Evolutionary conservation across 2,329 filamentous ascomycete species (phyloP).

Genomic region (Ophiostoma sp.): DNA sequence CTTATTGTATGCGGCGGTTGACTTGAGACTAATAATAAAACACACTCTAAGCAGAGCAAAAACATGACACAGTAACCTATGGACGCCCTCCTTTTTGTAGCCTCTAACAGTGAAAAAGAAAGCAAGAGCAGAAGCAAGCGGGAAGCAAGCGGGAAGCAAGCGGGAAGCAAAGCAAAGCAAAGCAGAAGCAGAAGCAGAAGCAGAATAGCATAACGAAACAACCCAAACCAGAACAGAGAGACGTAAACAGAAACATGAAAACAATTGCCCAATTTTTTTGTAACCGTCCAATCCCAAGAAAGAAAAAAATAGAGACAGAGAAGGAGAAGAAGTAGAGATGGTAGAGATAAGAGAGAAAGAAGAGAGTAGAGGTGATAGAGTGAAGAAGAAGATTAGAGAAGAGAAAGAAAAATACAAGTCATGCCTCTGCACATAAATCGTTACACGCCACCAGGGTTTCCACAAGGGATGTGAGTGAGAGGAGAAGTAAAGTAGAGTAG

Average conservation of each 20-base stretch:
- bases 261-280: conserved; percentile 8
- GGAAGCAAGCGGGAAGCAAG: no score
- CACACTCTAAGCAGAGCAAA: conserved; percentile 2
- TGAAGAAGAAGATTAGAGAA: not conserved
- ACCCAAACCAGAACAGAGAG: conserved; percentile 1
- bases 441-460: conserved; percentile 4
- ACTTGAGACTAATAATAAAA: conserved; percentile 12
- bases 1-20: not conserved
- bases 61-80: not conserved
- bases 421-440: conserved; percentile 2
- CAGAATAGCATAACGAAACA: not conserved
- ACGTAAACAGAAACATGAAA: no score
- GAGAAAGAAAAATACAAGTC: conserved; percentile 6
- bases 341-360: not conserved
- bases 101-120: not conserved
- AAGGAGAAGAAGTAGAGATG: not conserved
- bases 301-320: not conserved
- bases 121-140: no score
- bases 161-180: not conserved
- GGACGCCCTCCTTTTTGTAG: conserved; percentile 2
- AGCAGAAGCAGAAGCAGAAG: not conserved
- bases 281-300: conserved; percentile 1
- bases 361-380: not conserved
- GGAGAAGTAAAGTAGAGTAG: not conserved
- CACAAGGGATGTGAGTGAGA: conserved; percentile 8